These are phyloP conservation scores for Blyttiomyces sp. DNA, from an alignment of 371 early-diverging fungal genomes.

Conservation along the genomic window DNA sequence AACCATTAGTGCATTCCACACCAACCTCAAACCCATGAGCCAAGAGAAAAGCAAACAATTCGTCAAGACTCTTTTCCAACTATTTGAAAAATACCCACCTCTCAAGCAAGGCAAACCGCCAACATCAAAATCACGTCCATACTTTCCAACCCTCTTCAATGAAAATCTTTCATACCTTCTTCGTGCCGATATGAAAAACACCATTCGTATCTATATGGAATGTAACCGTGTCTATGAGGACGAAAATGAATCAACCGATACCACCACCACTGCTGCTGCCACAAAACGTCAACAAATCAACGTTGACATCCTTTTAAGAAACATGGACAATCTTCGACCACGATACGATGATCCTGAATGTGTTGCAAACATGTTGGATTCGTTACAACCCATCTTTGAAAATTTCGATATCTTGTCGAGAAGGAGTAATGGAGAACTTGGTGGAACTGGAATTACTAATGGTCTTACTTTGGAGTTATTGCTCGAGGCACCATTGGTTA, in stretches of 20 bases:
- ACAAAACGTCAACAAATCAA: no score
- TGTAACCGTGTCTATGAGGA: no score
- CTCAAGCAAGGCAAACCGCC: no score
- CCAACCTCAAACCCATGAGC: no score
- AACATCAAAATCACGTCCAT: background rate
- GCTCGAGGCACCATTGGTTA: no score
- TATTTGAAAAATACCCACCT: background rate
- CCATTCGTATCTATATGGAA: background rate
- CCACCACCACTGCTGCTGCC: background rate
- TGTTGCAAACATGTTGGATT: background rate
- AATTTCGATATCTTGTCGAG: no score
- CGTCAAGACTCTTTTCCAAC: background rate
- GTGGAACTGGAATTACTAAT: no score
- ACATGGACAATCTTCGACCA: background rate
- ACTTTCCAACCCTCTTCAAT: background rate
- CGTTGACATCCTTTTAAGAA: background rate
- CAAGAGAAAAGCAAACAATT: background rate
- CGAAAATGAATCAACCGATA: background rate
- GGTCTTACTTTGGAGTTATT: no score
- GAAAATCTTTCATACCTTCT: background rate
- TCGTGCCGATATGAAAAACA: background rate
- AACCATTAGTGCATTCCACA: no score
- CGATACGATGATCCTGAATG: background rate
- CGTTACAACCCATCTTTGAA: background rate
- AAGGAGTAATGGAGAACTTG: no score